Percentiles rank a stretch among this genome's conserved stretches.
Conservation (phyloP, 306 rosid genomes). For the Gleditsia sinensis region DNA sequence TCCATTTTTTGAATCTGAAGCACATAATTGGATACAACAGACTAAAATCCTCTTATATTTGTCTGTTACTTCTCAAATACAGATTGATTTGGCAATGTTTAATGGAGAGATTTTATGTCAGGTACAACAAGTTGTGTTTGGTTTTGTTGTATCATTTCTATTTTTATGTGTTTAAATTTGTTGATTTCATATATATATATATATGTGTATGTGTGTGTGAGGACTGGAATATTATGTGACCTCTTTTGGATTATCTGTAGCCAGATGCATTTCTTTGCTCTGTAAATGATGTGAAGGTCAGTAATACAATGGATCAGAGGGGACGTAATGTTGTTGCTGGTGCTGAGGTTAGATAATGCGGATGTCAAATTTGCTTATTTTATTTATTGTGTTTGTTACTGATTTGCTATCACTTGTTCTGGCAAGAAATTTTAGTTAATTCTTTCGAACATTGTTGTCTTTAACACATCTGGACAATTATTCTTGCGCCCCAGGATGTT, state of each 20-base stretch:
- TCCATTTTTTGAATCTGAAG: slow-evolving; percentile 1
- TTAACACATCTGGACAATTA: neutral
- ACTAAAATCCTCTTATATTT: neutral
- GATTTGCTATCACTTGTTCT: neutral
- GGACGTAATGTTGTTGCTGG: slow-evolving; percentile 57
- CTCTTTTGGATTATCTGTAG: slow-evolving; percentile 46
- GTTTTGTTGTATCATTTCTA: neutral
- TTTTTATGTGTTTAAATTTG: neutral
- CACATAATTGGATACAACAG: neutral
- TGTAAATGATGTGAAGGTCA: slow-evolving; percentile 68
- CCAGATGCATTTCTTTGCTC: slow-evolving; percentile 79
- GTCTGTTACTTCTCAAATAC: slow-evolving; percentile 12
- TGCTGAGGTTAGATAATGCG: slow-evolving; percentile 52
- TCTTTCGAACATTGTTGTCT: neutral
- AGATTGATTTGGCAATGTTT: slow-evolving; percentile 70
- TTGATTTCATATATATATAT: neutral
- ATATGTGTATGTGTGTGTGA: too few species aligned
- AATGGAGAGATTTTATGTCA: slow-evolving; percentile 71
- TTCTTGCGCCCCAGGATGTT: neutral
- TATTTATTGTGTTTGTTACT: neutral
- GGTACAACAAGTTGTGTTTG: slow-evolving; percentile 39
- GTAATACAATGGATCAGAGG: slow-evolving; percentile 58
- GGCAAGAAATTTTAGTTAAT: neutral
- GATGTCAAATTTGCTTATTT: neutral
- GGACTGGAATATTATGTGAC: slow-evolving; percentile 31